Base-by-base conservation (phyloP, 495 filamentous ascomycete species). In the Neurospora sp. region DNA sequence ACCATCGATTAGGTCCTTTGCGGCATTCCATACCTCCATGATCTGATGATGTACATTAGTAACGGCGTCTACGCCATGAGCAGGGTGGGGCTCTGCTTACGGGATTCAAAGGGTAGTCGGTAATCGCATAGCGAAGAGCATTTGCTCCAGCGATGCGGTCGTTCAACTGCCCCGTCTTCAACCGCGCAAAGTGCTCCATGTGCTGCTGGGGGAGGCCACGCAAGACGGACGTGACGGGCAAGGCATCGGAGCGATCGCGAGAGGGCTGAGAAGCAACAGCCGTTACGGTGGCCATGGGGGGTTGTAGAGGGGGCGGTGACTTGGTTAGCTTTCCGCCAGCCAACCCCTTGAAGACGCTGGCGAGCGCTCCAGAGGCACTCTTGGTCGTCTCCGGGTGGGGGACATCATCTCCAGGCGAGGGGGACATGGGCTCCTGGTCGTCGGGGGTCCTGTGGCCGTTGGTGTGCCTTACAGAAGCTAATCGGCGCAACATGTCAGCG, bases 1-100 rank as follows among this genome's bases (percentile, higher is more conserved):
- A n/a, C 85, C 77, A 18, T 88, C 83, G 31, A 91, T 85, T 42
- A 93, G 79, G 75, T 93, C 90, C 77, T 89, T 89, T 14, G 84
- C 90, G 31, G 88, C 85, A 65, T 85, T 82, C 88, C 90, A 93
- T 48, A 92, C 88, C 45, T 85, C 84, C 38, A 85, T 79, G 27
- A 88, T 80, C 75, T 78, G 44, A 9, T 70, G 48, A 6, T 7
- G 27, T 5, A 5, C 45, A 70, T 77, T 61, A 78, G 75, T 35
- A 61, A 59, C 31, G 18, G 40, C 3, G 53, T 65, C 27, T 1
- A 65, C 31, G 22, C 9, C 31, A 44, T 7, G 48, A 22, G 48
- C 18, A 53, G 35, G 70, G 4, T 10, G 40, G 35, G n/a, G 69
- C 39, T 20, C 3, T 59, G 76, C 76, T 71, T 78, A 87, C 86